Base-by-base conservation (phyloP, 164 flowering plant species). In the Magnolia officinalis region DNA sequence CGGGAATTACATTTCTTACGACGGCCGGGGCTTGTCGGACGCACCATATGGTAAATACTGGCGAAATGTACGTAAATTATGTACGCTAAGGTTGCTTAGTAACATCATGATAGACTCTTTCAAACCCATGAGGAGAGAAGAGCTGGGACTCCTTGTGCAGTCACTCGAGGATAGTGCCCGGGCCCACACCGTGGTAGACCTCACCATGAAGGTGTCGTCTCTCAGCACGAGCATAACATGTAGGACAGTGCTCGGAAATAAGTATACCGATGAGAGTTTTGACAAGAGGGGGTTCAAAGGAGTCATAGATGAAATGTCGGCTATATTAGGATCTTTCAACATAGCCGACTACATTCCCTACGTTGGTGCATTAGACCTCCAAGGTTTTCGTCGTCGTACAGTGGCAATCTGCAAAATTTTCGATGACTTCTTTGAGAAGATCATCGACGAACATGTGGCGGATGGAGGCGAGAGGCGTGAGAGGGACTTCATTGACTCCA, bases 211-310 rank as follows among this genome's bases (percentile, higher is more conserved):
- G 71, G 81, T 75, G 77, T 66, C 82, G 2, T 50, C 84, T 13
- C 74, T 84, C 16, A 79, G 66, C 10, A 72, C 81, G 1, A 75
- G 81, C 50, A 79, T 81, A 76, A 78, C 84, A 16, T 87, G 84
- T 21, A 5, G 26, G 71, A 86, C 86, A 89, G 83, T 86, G 29
- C 76, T 89, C 69, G 92, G 90, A 23, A 89, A 85, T 81, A 89
- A 89, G 78, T 85, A 79, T 63, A 63, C 14, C 23, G 85, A 85
- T 31, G 63, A 82, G 71, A 86, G 84, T 1, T 67, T 85, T 13
- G 85, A 82, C 49, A 82, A 83, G 80, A 83, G 76, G 13, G 89
- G 91, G 2, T 90, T 88, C 74, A 84, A 81, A 24, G 83, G 75
- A 26, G 81, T 86, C 50, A 81, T 88, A 18, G 85, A 83, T n/a